A percentile compares a stretch with the other conserved stretches of the same genome.
phyloP scores from a whole-genome alignment of 495 filamentous ascomycete genomes.

The Talaromyces proteolyticus region DNA sequence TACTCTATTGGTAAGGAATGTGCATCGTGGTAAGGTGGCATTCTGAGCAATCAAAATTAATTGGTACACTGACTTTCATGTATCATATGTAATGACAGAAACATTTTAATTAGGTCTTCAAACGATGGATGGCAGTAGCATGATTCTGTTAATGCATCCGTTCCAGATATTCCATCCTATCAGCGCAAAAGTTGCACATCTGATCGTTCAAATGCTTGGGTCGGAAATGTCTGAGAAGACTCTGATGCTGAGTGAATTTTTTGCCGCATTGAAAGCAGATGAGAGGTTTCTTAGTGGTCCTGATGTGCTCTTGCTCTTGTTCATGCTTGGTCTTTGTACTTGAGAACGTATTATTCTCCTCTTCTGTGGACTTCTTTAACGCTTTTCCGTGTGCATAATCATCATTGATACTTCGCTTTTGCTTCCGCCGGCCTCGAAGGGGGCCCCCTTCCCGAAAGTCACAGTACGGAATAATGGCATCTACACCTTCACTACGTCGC shows the following conservation, averaged over 20 bases:
- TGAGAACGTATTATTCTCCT: not conserved
- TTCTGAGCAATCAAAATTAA: too few relatives aligned
- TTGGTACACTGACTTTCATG: too few relatives aligned
- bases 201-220: not conserved
- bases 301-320: not conserved
- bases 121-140: not conserved
- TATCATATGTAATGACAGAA: too few relatives aligned
- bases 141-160: not conserved
- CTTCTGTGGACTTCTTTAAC: not conserved
- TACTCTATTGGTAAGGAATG: too few relatives aligned
- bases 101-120: too few relatives aligned
- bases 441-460: slow-evolving; percentile 8
- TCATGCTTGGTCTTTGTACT: not conserved
- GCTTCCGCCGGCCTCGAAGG: slow-evolving; percentile 3
- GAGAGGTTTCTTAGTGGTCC: not conserved
- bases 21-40: too few relatives aligned
- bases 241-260: not conserved
- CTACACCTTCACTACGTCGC: not conserved
- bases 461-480: not conserved
- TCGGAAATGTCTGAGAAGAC: not conserved
- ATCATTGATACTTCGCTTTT: slow-evolving; percentile 12
- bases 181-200: not conserved
- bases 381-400: not conserved
- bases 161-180: not conserved
- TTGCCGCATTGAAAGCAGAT: not conserved